phyloP scores from a whole-genome alignment of 192 early-diverging fungal genomes.

The Podila epigama region DNA sequence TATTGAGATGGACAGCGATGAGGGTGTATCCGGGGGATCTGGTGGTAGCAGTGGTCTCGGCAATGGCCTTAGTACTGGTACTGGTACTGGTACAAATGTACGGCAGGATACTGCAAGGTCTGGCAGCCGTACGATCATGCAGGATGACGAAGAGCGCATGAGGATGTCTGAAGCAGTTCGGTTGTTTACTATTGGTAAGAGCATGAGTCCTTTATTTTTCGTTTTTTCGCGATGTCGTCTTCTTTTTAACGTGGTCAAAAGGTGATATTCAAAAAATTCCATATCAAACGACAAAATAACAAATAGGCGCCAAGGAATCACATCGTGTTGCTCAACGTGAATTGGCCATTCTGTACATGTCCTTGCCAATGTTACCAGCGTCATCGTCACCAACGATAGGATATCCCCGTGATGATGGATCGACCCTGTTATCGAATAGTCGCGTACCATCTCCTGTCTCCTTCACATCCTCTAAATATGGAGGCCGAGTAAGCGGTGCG shows the following conservation, averaged over 20 bases:
- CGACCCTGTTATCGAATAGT: conserved; percentile 11
- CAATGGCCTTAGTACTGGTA: not conserved
- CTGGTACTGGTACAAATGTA: not conserved
- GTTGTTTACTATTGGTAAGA: conserved; percentile 52
- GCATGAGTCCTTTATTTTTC: not conserved
- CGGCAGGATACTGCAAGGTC: conserved; percentile 7
- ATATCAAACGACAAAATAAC: too few species aligned
- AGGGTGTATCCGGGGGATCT: not conserved
- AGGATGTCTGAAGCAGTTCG: conserved; percentile 48
- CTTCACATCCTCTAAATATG: conserved; percentile 4
- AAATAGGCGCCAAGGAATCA: conserved; percentile 51
- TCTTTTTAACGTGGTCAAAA: too few species aligned
- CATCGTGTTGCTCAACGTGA: conserved; percentile 49
- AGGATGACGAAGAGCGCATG: conserved; percentile 38
- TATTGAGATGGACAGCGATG: conserved; percentile 34
- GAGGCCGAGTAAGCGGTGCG: conserved; percentile 1
- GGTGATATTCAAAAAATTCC: too few species aligned
- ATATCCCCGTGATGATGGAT: conserved; percentile 6
- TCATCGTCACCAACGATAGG: conserved; percentile 38
- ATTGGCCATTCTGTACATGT: conserved; percentile 51
- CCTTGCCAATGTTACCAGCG: conserved; percentile 37
- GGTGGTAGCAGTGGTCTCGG: not conserved
- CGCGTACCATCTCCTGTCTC: conserved; percentile 22
- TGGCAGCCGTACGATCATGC: conserved; percentile 11
- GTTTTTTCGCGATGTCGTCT: too few species aligned